Base-by-base conservation (phyloP, 441 rosid species). In the Kokia cookei region DNA sequence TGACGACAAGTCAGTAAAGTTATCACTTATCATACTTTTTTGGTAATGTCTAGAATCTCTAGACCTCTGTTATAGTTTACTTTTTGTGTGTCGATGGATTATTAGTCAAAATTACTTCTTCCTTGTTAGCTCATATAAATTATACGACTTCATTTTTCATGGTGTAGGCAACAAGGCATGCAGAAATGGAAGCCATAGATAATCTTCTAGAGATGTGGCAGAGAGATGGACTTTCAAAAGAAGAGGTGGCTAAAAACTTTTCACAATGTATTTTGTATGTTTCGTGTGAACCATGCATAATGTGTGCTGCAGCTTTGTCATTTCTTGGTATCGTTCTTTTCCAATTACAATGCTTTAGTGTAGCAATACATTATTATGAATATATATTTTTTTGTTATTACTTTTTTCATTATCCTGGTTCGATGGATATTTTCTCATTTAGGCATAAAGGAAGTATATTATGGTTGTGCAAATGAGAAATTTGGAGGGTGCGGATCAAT, bases 111-210 rank as follows among this genome's bases (percentile, higher is more conserved):
- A 14, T 48, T 47, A 32, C 51, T 60, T 50, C 32, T 4, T 29
- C n/a, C 40, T 53, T 76, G 22, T 27, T 22, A 55, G 48, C 63
- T 35, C 14, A 65, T 29, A 19, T 29, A 9, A 59, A 19, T 51
- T 70, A 12, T 26, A 54, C n/a, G 19, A 5, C 22, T 40, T 26
- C 51, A 35, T 24, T 29, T 75, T 75, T 73, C n/a, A 5, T 73
- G 64, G 51, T 62, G 65, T 71, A 88, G 95, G 98, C 97, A 53
- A 88, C 94, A 26, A 91, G 94, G 79, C 97, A 94, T 85, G 98
- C 97, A 11, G 97, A 94, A 85, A 94, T 92, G 97, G 98, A 94
- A 83, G 98, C 97, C 65, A 86, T 86, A 69, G 94, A 94, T 79
- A 37, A 67, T 80, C 91, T 94, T 75, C 79, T 88, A 17, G 86